phyloP scores from a whole-genome alignment of 164 flowering plant genomes.

The Annona cherimola region DNA sequence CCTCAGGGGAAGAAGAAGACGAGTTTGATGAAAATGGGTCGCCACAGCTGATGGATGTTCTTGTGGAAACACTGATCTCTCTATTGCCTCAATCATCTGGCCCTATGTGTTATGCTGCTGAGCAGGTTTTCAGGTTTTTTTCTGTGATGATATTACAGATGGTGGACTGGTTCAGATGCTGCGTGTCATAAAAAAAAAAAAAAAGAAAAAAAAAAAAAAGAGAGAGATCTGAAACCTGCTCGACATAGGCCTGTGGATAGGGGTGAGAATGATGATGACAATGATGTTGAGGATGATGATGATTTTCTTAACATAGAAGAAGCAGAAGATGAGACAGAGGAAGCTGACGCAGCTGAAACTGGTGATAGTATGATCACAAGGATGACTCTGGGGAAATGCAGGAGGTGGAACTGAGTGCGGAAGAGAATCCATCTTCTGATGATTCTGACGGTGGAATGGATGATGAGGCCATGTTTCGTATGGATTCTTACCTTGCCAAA shows the following conservation, averaged over 20 bases:
- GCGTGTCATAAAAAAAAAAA: constrained; percentile 73
- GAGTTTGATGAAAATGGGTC: constrained; percentile 38
- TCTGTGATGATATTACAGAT: constrained; percentile 58
- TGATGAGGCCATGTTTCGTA: constrained; percentile 92
- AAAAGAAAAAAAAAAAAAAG: too few relatives aligned
- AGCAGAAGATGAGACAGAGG: constrained; percentile 63
- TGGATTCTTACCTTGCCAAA: constrained; percentile 76
- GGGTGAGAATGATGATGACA: constrained; percentile 36
- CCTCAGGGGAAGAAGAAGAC: constrained; percentile 60
- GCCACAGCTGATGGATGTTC: constrained; percentile 81
- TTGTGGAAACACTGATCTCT: constrained; percentile 85
- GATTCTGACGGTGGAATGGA: constrained; percentile 93
- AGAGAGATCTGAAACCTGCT: constrained; percentile 72
- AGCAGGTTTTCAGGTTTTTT: constrained; percentile 88
- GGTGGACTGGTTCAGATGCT: constrained; percentile 73
- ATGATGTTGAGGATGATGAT: too few relatives aligned
- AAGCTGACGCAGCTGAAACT: constrained; percentile 55
- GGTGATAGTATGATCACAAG: constrained; percentile 58
- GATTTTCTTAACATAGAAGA: constrained; percentile 76
- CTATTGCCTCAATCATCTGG: constrained; percentile 83
- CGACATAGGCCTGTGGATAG: constrained; percentile 48
- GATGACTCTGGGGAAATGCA: constrained; percentile 51
- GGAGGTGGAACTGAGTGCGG: constrained; percentile 21
- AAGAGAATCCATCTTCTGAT: constrained; percentile 26
- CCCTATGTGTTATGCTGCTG: constrained; percentile 77